Evolutionary conservation across 495 filamentous ascomycete species (phyloP).

Genomic region (Hypoxylon lienhwacheense): DNA sequence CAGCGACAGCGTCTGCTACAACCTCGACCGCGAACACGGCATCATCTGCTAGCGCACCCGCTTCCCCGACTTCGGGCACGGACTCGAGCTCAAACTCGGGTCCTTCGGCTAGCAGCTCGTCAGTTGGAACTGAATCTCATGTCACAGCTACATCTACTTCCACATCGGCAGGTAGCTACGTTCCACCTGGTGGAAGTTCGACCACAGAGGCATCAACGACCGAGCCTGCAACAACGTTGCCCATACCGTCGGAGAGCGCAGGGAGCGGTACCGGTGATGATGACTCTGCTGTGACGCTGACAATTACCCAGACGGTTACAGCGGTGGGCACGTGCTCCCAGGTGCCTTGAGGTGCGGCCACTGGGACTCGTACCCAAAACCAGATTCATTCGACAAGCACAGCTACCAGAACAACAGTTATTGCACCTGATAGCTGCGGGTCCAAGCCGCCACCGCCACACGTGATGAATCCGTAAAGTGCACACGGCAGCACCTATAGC

Average conservation of each 20-base stretch:
- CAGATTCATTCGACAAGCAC: slow-evolving; percentile 18
- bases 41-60: not conserved
- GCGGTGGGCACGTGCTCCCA: slow-evolving; percentile 28
- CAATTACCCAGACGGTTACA: slow-evolving; percentile 34
- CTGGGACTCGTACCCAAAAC: slow-evolving; percentile 11
- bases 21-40: slow-evolving; percentile 2
- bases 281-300: slow-evolving; percentile 24
- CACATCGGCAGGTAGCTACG: slow-evolving; percentile 30
- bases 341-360: slow-evolving; percentile 24
- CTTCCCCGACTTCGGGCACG: slow-evolving; percentile 11
- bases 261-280: slow-evolving; percentile 1
- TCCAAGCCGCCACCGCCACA: slow-evolving; percentile 2
- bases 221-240: slow-evolving; percentile 11
- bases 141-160: slow-evolving; percentile 9
- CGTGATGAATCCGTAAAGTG: slow-evolving; percentile 16
- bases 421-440: slow-evolving; percentile 7
- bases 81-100: slow-evolving; percentile 7
- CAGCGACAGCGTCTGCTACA: slow-evolving; percentile 4
- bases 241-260: slow-evolving; percentile 15
- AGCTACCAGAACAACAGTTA: slow-evolving; percentile 14
- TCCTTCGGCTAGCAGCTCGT: slow-evolving; percentile 6
- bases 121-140: slow-evolving; percentile 16
- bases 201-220: slow-evolving; percentile 5
- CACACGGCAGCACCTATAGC: not conserved
- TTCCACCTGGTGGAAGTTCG: slow-evolving; percentile 27